phyloP scores from a whole-genome alignment of 176 grass and related monocot genomes.

The Tillandsia leiboldiana region DNA sequence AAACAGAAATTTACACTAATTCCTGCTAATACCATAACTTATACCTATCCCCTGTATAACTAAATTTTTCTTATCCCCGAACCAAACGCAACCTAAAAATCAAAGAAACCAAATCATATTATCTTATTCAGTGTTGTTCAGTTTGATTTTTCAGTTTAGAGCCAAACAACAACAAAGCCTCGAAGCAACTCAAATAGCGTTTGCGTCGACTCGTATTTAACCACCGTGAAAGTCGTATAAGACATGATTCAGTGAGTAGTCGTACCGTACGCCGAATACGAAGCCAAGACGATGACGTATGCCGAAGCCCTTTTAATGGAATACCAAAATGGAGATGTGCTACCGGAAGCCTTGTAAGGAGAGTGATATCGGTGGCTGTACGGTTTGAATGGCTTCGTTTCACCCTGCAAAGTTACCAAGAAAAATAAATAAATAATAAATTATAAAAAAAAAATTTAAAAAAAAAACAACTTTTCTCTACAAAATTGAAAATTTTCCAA shows the following conservation, averaged over 20 bases:
- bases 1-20: too few species aligned
- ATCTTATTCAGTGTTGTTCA: too few species aligned
- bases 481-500: background rate
- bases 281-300: slow-evolving; percentile 70
- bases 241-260: background rate
- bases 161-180: too few species aligned
- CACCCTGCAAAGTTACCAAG: slow-evolving; percentile 43
- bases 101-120: too few species aligned
- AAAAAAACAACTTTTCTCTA: background rate
- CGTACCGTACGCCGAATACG: slow-evolving; percentile 84
- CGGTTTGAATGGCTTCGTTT: slow-evolving; percentile 71
- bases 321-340: slow-evolving; percentile 78
- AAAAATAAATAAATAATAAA: background rate
- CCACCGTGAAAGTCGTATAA: background rate
- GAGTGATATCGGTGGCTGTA: slow-evolving; percentile 51
- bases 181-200: too few species aligned
- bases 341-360: slow-evolving; percentile 65
- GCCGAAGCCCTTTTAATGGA: slow-evolving; percentile 82
- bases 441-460: background rate
- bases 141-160: too few species aligned
- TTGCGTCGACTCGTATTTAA: too few species aligned
- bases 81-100: too few species aligned
- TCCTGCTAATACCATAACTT: too few species aligned
- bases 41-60: too few species aligned
- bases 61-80: too few species aligned